Percentiles rank a stretch among this genome's conserved stretches.
These are phyloP conservation scores for Solanum rostratum DNA, from an alignment of 257 asterid genomes.

Conservation along the genomic window DNA sequence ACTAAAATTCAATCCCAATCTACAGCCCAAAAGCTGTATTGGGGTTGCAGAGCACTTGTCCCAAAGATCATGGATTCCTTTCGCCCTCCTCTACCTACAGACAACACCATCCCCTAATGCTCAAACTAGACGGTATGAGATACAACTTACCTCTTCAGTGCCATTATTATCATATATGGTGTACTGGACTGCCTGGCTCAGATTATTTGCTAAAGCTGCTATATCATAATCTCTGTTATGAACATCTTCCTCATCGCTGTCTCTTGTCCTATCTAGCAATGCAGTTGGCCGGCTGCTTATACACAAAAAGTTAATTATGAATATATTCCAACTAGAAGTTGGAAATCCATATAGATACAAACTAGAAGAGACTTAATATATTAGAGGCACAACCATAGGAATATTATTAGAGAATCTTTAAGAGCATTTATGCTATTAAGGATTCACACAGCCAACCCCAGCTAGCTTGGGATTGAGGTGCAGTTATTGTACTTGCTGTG, in stretches of 20 bases:
- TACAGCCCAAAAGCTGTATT: background rate
- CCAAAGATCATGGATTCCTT: background rate
- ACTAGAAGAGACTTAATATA: background rate
- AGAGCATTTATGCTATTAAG: background rate
- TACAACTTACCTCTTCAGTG: conserved; percentile 43
- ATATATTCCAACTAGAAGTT: background rate
- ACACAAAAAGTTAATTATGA: background rate
- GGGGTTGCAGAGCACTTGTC: background rate
- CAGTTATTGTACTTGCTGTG: background rate
- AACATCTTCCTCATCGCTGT: conserved; percentile 82
- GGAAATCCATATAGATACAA: background rate
- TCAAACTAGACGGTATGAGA: background rate
- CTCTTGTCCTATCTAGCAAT: conserved; percentile 72
- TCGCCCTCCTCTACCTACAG: background rate
- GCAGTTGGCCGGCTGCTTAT: conserved; percentile 81
- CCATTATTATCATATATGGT: conserved; percentile 70
- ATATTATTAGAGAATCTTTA: background rate
- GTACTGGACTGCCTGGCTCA: conserved; percentile 87
- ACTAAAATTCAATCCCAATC: background rate
- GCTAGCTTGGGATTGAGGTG: background rate
- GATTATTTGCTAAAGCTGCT: conserved; percentile 78
- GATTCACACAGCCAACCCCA: background rate
- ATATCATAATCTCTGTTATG: conserved; percentile 90
- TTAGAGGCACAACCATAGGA: background rate
- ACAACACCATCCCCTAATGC: background rate